Evolutionary conservation across 306 rosid species (phyloP), one percentile per base, ranked within the genome.

Genomic region (Castanospermum australe): DNA sequence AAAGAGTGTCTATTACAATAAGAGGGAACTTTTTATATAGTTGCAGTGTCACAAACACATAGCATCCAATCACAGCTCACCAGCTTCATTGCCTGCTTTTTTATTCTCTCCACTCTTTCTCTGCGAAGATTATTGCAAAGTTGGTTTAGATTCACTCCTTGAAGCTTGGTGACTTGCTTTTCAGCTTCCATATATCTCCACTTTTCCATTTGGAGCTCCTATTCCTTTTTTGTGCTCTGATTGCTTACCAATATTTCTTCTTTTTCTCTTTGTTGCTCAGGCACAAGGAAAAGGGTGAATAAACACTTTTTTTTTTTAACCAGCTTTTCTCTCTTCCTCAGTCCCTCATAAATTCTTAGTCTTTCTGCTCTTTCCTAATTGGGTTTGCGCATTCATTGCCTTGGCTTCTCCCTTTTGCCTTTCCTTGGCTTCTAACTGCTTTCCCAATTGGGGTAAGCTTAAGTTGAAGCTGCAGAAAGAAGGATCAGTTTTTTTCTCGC

Each of bases 21-120:
- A 77, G 85, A 78, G 83, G 83, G 78, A 84, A 51, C 93, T 84
- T 88, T 83, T 78, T 71, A 74, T 59, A 59, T 54, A 87, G 84
- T 81, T 78, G 85, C 84, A 88, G 90, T 72, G 84, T 90, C 87
- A 88, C 81, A 84, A 47, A 79, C 87, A 75, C 87, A 83, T 81
- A 70, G 36, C 77, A 79, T 59, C 95, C 94, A 88, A 92, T 90
- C 93, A 90, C 75, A 79, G 73, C 84, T 57, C 83, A 82, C 86
- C 94, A 92, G 78, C 88, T 84, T 73, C 88, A 82, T 68, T 15
- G 81, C 66, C 78, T 66, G 55, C 80, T 82, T 82, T 76, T 59
- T 10, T 38, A 39, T 57, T 62, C 36, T 55, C 67, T 81, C 44
- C 71, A n/a, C 20, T 22, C 55, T 70, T 52, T 59, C 66, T 71